phyloP scores from a whole-genome alignment of 1,139 yeast genomes.

The Yamadazyma jaroonii region DNA sequence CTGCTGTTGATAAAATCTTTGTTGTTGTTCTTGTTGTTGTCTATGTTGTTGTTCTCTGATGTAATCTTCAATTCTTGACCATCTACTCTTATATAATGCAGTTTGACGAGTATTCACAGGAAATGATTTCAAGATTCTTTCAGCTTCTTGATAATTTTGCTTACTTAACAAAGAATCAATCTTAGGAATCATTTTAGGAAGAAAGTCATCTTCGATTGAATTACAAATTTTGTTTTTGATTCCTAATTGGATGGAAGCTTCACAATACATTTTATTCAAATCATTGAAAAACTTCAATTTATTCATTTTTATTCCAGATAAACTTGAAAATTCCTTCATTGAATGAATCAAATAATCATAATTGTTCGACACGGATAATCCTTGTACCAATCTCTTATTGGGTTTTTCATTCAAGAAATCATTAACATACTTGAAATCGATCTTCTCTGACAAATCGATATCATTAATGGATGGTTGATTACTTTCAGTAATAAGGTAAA shows the following conservation, averaged over 20 bases:
- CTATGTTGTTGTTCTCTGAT: slow-evolving; percentile 32
- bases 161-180: slow-evolving; percentile 41
- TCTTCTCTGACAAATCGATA: slow-evolving; percentile 17
- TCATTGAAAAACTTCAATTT: slow-evolving; percentile 23
- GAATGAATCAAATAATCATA: slow-evolving; percentile 33
- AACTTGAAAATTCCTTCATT: slow-evolving; percentile 15
- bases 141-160: slow-evolving; percentile 45
- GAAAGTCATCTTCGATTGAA: slow-evolving; percentile 29
- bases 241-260: slow-evolving; percentile 35
- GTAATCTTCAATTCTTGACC: slow-evolving; percentile 21
- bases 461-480: slow-evolving; percentile 14
- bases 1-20: slow-evolving; percentile 29
- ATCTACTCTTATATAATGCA: slow-evolving; percentile 31
- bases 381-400: slow-evolving; percentile 27
- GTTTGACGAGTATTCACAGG: slow-evolving; percentile 38
- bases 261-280: slow-evolving; percentile 46
- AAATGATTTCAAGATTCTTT: slow-evolving; percentile 26
- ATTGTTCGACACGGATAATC: slow-evolving; percentile 26
- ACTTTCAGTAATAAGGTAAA: slow-evolving; percentile 22
- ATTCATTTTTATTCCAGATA: slow-evolving; percentile 7
- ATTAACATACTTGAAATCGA: slow-evolving; percentile 26
- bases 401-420: slow-evolving; percentile 28
- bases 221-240: slow-evolving; percentile 35
- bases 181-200: slow-evolving; percentile 45
- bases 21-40: slow-evolving; percentile 44